Evolutionary conservation across 352 stramenopile species (phyloP).

Genomic region (Globisporangium emineosum): DNA sequence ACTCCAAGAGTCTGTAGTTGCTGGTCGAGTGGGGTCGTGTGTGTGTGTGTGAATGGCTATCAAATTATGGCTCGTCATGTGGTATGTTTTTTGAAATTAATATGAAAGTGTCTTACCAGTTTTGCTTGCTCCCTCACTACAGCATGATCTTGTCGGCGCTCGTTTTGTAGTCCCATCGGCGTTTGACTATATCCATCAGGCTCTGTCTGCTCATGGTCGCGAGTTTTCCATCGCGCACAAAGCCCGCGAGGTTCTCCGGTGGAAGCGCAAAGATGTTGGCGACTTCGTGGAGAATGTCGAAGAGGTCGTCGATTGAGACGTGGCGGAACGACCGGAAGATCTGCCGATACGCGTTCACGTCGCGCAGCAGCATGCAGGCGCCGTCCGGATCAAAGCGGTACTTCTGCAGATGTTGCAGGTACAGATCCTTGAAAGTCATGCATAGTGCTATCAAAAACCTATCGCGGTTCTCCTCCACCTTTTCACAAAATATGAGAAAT

Average conservation of each 20-base stretch:
- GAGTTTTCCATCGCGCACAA: constrained; percentile 72
- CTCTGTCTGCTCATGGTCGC: constrained; percentile 55
- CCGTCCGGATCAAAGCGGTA: constrained; percentile 81
- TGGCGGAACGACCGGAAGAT: constrained; percentile 51
- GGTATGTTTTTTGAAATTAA: neutral
- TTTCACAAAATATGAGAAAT: neutral
- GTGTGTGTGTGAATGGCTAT: neutral
- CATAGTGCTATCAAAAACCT: constrained; percentile 54
- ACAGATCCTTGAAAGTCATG: constrained; percentile 68
- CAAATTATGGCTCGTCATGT: neutral
- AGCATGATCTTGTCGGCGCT: constrained; percentile 73
- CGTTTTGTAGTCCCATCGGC: constrained; percentile 81
- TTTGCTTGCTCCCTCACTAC: constrained; percentile 10
- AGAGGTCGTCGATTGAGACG: constrained; percentile 53
- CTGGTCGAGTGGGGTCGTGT: neutral
- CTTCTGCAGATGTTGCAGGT: constrained; percentile 70
- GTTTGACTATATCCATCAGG: constrained; percentile 66
- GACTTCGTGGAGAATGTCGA: constrained; percentile 78
- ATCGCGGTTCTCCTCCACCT: constrained; percentile 64
- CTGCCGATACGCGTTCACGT: constrained; percentile 72
- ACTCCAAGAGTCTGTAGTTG: constrained; percentile 77
- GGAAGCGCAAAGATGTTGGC: constrained; percentile 80
- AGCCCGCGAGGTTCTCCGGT: constrained; percentile 71
- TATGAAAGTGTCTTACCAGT: too few species aligned
- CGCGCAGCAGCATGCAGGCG: constrained; percentile 75